Conservation (phyloP, 495 filamentous ascomycete species). For the Xylaria sp. region DNA sequence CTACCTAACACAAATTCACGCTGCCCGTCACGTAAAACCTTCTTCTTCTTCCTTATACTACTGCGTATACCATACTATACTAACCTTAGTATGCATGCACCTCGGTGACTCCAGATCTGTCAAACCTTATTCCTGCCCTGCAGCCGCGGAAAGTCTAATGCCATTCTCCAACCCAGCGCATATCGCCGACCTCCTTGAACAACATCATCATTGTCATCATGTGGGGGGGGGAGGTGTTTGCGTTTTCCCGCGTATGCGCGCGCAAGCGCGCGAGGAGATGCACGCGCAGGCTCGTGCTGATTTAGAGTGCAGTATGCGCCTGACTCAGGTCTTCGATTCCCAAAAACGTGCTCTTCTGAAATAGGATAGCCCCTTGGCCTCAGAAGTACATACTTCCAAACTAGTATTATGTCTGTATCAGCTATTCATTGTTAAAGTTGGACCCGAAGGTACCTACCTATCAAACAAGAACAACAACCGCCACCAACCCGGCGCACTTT, state of each 20-base stretch:
- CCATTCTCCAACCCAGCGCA: background rate
- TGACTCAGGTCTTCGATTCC: background rate
- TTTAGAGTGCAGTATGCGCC: background rate
- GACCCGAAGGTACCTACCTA: too few relatives aligned
- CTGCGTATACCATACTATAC: too few relatives aligned
- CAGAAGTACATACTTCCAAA: background rate
- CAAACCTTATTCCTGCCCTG: slow-evolving; percentile 2
- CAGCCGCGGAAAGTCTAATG: background rate
- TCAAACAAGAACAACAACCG: background rate
- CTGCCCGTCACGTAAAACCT: background rate
- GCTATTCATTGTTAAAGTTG: background rate
- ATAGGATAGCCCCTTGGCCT: background rate
- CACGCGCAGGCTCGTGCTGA: background rate
- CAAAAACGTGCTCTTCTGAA: background rate
- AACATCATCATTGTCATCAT: background rate
- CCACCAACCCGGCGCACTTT: too few relatives aligned
- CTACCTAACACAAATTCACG: background rate
- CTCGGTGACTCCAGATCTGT: background rate
- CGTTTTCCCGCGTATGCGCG: background rate
- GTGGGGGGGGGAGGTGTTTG: too few relatives aligned
- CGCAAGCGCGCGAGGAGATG: background rate
- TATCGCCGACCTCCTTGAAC: background rate
- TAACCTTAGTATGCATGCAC: too few relatives aligned
- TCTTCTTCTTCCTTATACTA: too few relatives aligned
- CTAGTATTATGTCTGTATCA: background rate